Base-by-base conservation (phyloP, 164 flowering plant genomes). In the Piper betle region DNA sequence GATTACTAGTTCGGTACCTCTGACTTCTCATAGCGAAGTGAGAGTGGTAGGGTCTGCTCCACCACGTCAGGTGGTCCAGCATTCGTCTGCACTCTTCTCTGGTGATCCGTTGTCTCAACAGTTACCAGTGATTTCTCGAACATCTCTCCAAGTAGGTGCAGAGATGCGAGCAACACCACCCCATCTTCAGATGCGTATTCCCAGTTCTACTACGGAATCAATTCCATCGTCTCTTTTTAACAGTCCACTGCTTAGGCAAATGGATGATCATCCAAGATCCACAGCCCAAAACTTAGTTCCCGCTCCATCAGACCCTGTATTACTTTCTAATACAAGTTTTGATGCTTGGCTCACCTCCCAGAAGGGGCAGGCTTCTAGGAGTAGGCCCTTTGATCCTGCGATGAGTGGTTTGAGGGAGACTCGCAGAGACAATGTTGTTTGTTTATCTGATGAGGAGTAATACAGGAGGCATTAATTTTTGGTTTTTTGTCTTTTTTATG, bases 151-250 rank as follows among this genome's bases (percentile, higher is more conserved):
- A 64, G 62, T 58, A 15, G 69, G 69, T 15, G 60, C 71, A 69
- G 85, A 72, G 58, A 59, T 73, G 25, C 79, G 81, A 37, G 71
- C 81, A 9, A 82, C 81, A 1, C 78, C 88, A 10, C 88, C 92
- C 16, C 87, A 86, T 65, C 67, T 82, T 5, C 85, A 67, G 60
- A 67, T 65, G 68, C 69, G 82, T 17, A 39, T 72, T 3, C 12
- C 58, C 19, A 62, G 75, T 37, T 15, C 58, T 9, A 16, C 73
- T 17, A 10, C 72, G 10, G 46, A 68, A 46, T 55, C 25, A 4
- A 38, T 50, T 59, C 41, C 70, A 64, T 9, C 17, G 39, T 64
- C 33, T 38, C 42, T 56, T 60, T 62, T 70, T 37, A 64, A 76
- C 1, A 6, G 68, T 39, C 68, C 73, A 9, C 66, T 77, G 62